Conservation (phyloP, 2,329 filamentous ascomycete genomes). For the Ceratocystis albifundus region DNA sequence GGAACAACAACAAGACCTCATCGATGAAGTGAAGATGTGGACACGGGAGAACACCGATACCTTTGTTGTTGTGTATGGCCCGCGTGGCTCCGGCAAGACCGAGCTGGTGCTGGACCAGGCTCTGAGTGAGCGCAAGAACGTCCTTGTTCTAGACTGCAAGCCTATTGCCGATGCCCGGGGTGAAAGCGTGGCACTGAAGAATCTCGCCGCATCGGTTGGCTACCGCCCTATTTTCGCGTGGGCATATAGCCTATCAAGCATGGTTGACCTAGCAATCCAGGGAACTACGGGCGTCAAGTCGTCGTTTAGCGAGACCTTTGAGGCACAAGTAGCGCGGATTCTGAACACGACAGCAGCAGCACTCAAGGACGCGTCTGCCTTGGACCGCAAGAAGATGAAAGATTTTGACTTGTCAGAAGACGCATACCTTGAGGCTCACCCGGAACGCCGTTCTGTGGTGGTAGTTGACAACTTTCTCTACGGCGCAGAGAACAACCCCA, state of each 20-base stretch:
- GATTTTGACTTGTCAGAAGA: constrained; percentile 66
- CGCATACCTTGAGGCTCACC: constrained; percentile 80
- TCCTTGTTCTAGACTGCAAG: constrained; percentile 84
- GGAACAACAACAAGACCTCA: constrained; percentile 72
- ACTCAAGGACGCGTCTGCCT: constrained; percentile 57
- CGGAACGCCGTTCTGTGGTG: constrained; percentile 69
- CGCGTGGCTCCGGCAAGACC: constrained; percentile 79
- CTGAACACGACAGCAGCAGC: constrained; percentile 71
- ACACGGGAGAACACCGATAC: constrained; percentile 79
- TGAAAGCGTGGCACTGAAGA: constrained; percentile 72
- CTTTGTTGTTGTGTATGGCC: constrained; percentile 87
- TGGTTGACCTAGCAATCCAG: constrained; percentile 85
- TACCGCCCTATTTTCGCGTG: constrained; percentile 91
- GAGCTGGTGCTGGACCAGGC: constrained; percentile 81
- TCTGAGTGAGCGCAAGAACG: constrained; percentile 61
- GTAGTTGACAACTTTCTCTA: constrained; percentile 88
- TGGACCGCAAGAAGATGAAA: constrained; percentile 51
- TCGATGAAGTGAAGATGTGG: constrained; percentile 74
- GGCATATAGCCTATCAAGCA: constrained; percentile 88
- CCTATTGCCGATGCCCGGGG: constrained; percentile 82
- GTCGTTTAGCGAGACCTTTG: constrained; percentile 84
- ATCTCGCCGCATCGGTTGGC: constrained; percentile 70
- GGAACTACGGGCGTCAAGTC: constrained; percentile 90
- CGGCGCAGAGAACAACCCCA: constrained; percentile 50
- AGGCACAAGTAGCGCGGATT: constrained; percentile 81